phyloP scores from a whole-genome alignment of 768 basidiomycete genomes.

The Lactarius hengduanensis region DNA sequence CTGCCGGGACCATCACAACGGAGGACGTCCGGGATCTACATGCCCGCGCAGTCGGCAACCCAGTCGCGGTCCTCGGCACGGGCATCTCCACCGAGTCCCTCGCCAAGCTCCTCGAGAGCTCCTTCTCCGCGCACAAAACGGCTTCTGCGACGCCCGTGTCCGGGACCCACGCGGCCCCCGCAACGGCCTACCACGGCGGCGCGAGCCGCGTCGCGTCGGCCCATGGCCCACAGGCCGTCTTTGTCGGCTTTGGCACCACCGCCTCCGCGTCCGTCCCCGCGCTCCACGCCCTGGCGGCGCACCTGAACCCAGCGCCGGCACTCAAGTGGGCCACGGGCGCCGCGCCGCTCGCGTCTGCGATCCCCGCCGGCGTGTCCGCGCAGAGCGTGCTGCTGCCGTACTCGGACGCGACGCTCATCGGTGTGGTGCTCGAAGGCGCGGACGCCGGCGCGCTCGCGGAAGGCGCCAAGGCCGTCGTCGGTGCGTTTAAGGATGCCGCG shows the following conservation, averaged over 20 bases:
- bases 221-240: constrained; percentile 65
- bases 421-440: constrained; percentile 72
- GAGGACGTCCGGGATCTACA: constrained; percentile 77
- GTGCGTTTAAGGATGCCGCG: constrained; percentile 54
- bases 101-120: constrained; percentile 59
- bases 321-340: constrained; percentile 85
- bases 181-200: constrained; percentile 76
- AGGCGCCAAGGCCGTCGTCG: constrained; percentile 66
- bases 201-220: constrained; percentile 72
- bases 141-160: constrained; percentile 42
- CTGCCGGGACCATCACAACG: constrained; percentile 48
- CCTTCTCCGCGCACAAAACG: constrained; percentile 50
- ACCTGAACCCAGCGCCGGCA: constrained; percentile 74
- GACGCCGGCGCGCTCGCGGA: constrained; percentile 62
- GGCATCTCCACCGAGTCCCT: constrained; percentile 77
- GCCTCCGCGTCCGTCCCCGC: constrained; percentile 62
- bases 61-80: constrained; percentile 74
- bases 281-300: constrained; percentile 73
- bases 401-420: constrained; percentile 88
- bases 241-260: constrained; percentile 86
- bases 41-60: constrained; percentile 66
- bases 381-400: constrained; percentile 81
- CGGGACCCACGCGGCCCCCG: constrained; percentile 36
- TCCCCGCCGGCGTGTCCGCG: constrained; percentile 62
- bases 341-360: constrained; percentile 61